Evolutionary conservation across 257 asterid genomes (phyloP), one percentile per base, ranked within the genome.

Genomic region (Echites panduratus): DNA sequence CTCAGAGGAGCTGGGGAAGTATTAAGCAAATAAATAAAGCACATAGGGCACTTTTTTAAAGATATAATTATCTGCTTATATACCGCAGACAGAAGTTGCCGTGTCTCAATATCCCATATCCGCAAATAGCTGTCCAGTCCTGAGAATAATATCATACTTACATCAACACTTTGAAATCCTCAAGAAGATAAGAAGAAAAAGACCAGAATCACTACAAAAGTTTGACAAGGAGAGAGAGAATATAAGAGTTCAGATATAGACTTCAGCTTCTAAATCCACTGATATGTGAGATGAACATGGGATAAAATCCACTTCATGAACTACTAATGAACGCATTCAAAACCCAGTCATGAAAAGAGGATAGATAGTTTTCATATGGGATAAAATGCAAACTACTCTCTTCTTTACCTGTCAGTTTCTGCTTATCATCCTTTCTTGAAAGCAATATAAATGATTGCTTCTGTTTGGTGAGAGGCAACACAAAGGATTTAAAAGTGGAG

Each of bases 101-200:
- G 82, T 32, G 98, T 84, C 29, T 95, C 53, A 35, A 86, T 77
- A 82, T 95, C 95, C 99, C 99, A 95, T 75, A 95, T 81, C 77
- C 98, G 95, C 81, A 95, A 83, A 82, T 92, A 95, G 81, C 97
- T 78, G 79, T 95, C 99, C 57, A 95, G 91, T 70, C 98, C 99
- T 91, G 71, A 70, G 63, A 48, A 66, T 68, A 74, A 70, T 62
- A 9, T 27, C 16, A 50, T 70, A 32, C 44, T 0, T 43, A 43
- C 27, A 50, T 76, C 56, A 70, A 57, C 27, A 26, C 32, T 70
- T 22, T 9, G 24, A 24, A 19, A 19, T 27, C 57, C 35, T 14
- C 38, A 68, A 48, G 48, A 26, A 29, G 38, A 19, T 44, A 2
- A 24, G 10, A 56, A n/a, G 9, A 22, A n/a, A n/a, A n/a, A n/a